Conservation (phyloP, 805 yeast species). For the Henningerozyma blattae region DNA sequence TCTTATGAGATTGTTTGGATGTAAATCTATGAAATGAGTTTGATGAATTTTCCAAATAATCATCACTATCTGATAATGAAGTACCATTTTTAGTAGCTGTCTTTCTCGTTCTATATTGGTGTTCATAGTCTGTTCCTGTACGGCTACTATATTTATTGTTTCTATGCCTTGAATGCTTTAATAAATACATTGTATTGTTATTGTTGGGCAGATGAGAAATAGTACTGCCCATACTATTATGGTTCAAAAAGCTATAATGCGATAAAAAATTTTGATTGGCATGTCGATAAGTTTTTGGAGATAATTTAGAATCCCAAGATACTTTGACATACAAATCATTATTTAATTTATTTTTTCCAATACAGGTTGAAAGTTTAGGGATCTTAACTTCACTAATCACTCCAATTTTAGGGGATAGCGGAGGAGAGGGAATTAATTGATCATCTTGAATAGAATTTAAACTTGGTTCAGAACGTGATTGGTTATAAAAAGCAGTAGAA, state of each 20-base stretch:
- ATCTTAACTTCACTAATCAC: background rate
- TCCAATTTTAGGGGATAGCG: slow-evolving; percentile 18
- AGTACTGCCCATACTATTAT: no score
- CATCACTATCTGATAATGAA: no score
- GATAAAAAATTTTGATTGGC: slow-evolving; percentile 12
- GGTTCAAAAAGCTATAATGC: slow-evolving; percentile 12
- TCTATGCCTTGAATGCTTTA: no score
- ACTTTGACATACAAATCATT: slow-evolving; percentile 10
- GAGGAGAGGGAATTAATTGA: slow-evolving; percentile 23
- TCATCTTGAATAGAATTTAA: slow-evolving; percentile 13
- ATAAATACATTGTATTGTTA: no score
- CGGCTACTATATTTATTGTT: no score
- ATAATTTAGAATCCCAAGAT: slow-evolving; percentile 10
- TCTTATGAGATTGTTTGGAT: no score
- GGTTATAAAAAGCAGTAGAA: no score
- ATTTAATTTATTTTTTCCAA: background rate
- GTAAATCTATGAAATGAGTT: no score
- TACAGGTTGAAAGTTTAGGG: background rate
- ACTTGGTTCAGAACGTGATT: background rate
- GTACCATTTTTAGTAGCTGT: no score
- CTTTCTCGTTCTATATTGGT: slow-evolving; percentile 1
- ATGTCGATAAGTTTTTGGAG: slow-evolving; percentile 10
- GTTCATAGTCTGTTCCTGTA: no score
- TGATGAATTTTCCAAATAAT: no score
- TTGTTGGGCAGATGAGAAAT: no score